Evolutionary conservation across 73 alveolate species (phyloP), one percentile per base, ranked within the genome.

Genomic region (Durusdinium trenchii): DNA sequence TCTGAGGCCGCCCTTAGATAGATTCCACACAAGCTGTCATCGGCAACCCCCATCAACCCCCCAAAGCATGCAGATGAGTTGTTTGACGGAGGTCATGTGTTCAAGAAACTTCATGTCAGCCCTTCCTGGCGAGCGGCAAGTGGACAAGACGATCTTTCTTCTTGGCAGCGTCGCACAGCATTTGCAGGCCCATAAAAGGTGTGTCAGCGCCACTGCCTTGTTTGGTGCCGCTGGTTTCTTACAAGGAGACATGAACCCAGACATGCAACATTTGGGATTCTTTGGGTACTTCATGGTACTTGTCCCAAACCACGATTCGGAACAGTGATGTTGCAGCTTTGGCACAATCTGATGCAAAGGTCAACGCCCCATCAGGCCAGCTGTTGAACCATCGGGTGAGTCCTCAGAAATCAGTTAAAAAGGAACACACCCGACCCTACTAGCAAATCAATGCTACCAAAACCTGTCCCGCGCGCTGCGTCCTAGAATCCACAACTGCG

Each of bases 171-270:
- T 71, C 84, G 52, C 32, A 36, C 28, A 71, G 9, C 84, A 71
- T 71, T 35, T 36, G 84, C 51, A 71, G 28, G 6, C 52, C 84
- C 84, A 71, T 71, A 28, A 10, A 71, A 6, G 84, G 84, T 3
- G 84, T 38, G 51, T 71, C 84, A 3, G 84, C 84, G 18, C 84
- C 84, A 71, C 84, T 71, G 51, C 84, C 84, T 71, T 18, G 51
- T 3, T n/a, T n/a, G n/a, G n/a, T n/a, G n/a, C n/a, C n/a, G n/a
- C n/a, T n/a, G n/a, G n/a, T n/a, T n/a, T n/a, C n/a, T n/a, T n/a
- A n/a, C n/a, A n/a, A n/a, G n/a, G n/a, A n/a, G n/a, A n/a, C n/a
- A n/a, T n/a, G n/a, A n/a, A n/a, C n/a, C n/a, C n/a, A n/a, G n/a
- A n/a, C n/a, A n/a, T n/a, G n/a, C n/a, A n/a, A n/a, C n/a, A n/a